These are phyloP conservation scores for Fusarium sp. DNA, from an alignment of 2,329 filamentous ascomycete species.

Conservation along the genomic window DNA sequence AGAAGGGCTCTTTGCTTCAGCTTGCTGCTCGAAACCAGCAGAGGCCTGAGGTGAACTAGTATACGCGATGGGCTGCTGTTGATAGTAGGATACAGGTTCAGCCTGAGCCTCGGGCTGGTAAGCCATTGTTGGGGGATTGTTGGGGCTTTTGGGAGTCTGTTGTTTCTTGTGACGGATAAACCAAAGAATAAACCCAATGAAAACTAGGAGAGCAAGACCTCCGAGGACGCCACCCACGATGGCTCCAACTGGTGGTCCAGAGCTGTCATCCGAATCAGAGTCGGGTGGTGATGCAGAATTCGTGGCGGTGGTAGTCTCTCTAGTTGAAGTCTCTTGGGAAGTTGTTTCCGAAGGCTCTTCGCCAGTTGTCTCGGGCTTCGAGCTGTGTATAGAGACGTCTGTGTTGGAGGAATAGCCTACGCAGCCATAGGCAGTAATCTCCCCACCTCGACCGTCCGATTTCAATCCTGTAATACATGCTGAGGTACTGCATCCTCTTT, in stretches of 20 bases:
- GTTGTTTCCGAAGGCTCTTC: no score
- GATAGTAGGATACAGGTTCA: background rate
- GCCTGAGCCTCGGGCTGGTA: background rate
- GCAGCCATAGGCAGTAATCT: no score
- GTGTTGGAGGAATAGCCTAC: no score
- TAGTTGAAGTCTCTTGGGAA: no score
- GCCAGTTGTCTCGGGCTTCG: no score
- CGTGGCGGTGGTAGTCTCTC: background rate
- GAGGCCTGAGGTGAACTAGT: background rate
- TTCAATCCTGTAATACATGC: no score
- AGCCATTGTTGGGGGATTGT: background rate
- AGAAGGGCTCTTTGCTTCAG: background rate
- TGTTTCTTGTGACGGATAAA: conserved; percentile 7
- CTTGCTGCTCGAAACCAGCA: background rate
- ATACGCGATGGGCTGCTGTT: background rate
- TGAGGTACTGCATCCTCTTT: no score
- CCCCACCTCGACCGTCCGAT: no score
- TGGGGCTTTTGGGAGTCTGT: background rate
- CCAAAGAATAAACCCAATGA: conserved; percentile 4
- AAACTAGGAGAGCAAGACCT: background rate
- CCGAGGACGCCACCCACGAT: conserved; percentile 2
- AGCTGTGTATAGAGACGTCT: no score
- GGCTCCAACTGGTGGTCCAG: background rate
- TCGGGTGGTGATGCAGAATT: background rate
- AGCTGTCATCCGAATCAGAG: background rate